Base-by-base conservation (phyloP, 306 rosid species). In the Coriaria nepalensis region DNA sequence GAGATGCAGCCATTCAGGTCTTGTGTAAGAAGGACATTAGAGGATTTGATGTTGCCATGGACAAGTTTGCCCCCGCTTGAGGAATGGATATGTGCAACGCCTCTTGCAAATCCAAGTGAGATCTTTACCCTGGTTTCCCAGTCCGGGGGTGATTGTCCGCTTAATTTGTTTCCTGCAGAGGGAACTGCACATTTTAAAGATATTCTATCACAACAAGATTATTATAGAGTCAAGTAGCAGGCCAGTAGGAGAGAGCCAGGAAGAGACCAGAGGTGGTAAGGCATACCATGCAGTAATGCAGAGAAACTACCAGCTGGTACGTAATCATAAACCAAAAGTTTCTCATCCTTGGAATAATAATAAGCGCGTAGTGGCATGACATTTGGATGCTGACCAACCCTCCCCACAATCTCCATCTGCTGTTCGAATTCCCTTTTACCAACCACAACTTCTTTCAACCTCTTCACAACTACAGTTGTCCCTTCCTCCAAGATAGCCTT, bases 41-140 rank as follows among this genome's bases (percentile, higher is more conserved):
- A 76, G 55, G 96, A 83, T 62, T 88, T 88, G 52, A 88, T 78
- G 49, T 88, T 88, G 73, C 93, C 96, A 64, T 88, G 96, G 55
- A 72, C 61, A 32, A 66, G 57, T 57, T 83, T 88, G 54, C 73
- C 78, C 63, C 81, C 96, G 54, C 72, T 70, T 8, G 77, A 58
- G 40, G 86, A 76, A 60, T 88, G 96, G 61, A 83, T 78, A 56
- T 83, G 82, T 10, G 90, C 83, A 49, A 88, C 50, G 34, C 94
- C 96, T 67, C 51, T 83, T 3, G 94, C 93, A 67, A 88, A 68
- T 50, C 93, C 95, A 36, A 73, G 76, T 43, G 79, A 59, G 42
- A 88, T 84, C 73, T 68, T 83, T 47, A 88, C 57, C 64, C 96
- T 73, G 6, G 80, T 49, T 64, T 81, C 83, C 96, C 96, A 88